Percentiles rank a stretch among this genome's conserved stretches.
phyloP scores from a whole-genome alignment of 257 asterid genomes.

The Capsicum chinense region DNA sequence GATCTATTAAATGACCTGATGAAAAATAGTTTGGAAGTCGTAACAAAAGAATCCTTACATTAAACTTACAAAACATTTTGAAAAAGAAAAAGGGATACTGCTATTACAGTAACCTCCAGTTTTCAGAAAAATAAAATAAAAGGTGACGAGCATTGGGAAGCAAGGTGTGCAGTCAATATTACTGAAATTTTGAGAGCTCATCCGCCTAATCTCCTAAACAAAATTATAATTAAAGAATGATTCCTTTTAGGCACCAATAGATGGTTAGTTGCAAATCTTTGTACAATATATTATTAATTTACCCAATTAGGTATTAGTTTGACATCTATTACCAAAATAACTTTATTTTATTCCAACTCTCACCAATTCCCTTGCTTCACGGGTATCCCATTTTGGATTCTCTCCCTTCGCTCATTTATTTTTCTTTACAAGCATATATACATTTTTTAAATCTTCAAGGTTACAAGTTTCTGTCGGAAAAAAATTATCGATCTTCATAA shows the following conservation, averaged over 20 bases:
- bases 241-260: neutral
- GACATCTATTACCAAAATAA: conserved; percentile 13
- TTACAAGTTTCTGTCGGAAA: too few species aligned
- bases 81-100: neutral
- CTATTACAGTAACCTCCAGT: neutral
- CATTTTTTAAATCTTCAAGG: too few species aligned
- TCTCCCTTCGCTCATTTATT: neutral
- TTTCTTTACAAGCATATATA: neutral
- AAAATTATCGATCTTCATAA: too few species aligned
- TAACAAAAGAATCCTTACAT: neutral
- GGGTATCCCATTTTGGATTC: conserved; percentile 8
- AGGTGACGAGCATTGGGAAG: conserved; percentile 21
- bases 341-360: neutral
- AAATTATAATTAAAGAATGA: neutral
- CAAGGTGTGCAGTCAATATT: conserved; percentile 27
- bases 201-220: neutral
- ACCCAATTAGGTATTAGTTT: conserved; percentile 21
- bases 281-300: neutral
- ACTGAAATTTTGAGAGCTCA: conserved; percentile 20
- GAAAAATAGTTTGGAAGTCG: neutral
- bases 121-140: neutral
- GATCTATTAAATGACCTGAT: neutral
- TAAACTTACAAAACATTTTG: neutral
- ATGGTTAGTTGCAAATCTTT: neutral
- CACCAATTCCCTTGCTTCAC: conserved; percentile 26